Conservation (phyloP, 192 early-diverging fungal genomes). For the Linnemannia schmuckeri region DNA sequence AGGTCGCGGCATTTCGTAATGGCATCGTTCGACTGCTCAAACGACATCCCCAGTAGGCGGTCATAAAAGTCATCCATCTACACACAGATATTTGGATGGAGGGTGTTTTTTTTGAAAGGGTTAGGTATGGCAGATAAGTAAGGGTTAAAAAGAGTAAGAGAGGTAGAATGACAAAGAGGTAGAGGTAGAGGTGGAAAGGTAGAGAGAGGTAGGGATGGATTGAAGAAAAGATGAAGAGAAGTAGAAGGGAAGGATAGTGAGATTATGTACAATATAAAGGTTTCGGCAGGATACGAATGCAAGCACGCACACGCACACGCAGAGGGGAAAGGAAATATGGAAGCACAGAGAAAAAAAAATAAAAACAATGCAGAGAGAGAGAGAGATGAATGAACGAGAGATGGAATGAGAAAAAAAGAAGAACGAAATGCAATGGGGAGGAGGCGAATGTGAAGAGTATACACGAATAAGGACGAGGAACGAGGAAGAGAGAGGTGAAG, state of each 20-base stretch:
- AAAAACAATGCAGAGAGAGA: conserved; percentile 4
- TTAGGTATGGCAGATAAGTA: background rate
- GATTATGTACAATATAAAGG: background rate
- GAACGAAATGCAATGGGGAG: background rate
- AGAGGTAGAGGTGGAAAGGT: background rate
- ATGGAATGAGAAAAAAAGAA: background rate
- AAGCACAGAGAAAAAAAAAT: background rate
- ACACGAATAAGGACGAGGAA: too few relatives aligned
- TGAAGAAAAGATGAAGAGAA: background rate
- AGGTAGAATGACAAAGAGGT: background rate
- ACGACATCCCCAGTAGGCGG: conserved; percentile 60
- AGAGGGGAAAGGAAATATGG: background rate
- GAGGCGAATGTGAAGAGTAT: background rate
- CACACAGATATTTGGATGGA: background rate
- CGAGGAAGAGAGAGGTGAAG: conserved; percentile 10
- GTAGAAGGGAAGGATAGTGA: conserved; percentile 1
- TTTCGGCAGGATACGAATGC: conserved; percentile 12
- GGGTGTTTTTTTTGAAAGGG: background rate
- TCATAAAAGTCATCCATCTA: conserved; percentile 70
- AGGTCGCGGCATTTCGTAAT: conserved; percentile 61
- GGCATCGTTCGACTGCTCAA: conserved; percentile 59
- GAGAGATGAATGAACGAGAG: background rate
- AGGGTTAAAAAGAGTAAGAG: background rate
- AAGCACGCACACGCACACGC: background rate
- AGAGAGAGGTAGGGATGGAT: background rate